Evolutionary conservation across 2,329 filamentous ascomycete genomes (phyloP).

Genomic region (Aureobasidium sp.): DNA sequence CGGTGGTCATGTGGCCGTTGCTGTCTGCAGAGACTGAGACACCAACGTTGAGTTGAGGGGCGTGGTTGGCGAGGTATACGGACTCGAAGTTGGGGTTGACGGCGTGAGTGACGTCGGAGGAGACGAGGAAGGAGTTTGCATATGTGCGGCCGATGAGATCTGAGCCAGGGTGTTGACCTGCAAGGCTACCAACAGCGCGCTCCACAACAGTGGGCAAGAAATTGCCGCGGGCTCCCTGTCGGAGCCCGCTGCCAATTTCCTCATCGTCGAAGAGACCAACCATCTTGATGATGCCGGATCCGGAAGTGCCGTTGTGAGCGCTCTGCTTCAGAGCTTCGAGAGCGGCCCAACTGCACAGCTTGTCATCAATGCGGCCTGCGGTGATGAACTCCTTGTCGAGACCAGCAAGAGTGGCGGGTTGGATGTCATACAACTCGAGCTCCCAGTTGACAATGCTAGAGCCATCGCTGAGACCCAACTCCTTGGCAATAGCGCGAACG

Average conservation of each 20-base stretch:
- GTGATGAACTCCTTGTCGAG: constrained; percentile 92
- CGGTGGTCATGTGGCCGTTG: constrained; percentile 95
- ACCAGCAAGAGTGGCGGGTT: constrained; percentile 76
- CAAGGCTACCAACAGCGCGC: constrained; percentile 67
- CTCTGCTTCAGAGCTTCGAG: constrained; percentile 67
- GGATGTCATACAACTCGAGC: constrained; percentile 85
- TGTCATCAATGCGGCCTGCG: constrained; percentile 92
- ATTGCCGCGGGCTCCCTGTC: constrained; percentile 84
- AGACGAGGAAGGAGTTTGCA: constrained; percentile 86
- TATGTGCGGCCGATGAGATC: constrained; percentile 71
- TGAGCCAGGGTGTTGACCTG: constrained; percentile 37
- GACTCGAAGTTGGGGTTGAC: constrained; percentile 89
- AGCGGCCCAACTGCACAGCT: constrained; percentile 91
- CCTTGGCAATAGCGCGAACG: constrained; percentile 70
- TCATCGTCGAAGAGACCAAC: constrained; percentile 96
- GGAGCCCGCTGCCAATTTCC: constrained; percentile 85
- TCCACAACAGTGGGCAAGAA: constrained; percentile 77
- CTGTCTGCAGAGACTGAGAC: constrained; percentile 72
- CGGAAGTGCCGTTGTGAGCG: constrained; percentile 46
- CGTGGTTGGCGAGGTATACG: constrained; percentile 77
- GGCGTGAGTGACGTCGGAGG: constrained; percentile 87
- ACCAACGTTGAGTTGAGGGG: constrained; percentile 82
- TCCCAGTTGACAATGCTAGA: constrained; percentile 89
- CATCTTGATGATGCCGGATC: constrained; percentile 69
- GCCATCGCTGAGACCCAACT: constrained; percentile 63